These are phyloP conservation scores for Corylus heterophylla DNA, from an alignment of 306 rosid genomes.

Conservation along the genomic window DNA sequence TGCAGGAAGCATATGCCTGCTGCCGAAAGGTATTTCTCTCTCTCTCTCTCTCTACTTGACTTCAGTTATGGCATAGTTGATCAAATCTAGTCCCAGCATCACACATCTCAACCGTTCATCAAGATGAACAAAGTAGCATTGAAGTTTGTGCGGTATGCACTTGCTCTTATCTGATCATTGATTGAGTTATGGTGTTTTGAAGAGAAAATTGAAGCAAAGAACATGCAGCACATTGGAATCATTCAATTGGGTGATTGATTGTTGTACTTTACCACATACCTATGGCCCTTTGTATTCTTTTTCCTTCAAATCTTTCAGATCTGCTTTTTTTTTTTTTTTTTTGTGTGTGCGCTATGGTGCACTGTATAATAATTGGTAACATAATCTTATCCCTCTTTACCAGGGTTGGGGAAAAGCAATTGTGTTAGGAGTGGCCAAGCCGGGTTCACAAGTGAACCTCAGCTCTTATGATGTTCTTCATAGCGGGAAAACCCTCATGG, in stretches of 20 bases:
- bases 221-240: background rate
- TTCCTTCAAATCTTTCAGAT: background rate
- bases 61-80: background rate
- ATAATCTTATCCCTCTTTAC: background rate
- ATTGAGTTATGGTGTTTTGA: background rate
- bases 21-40: conserved; percentile 61
- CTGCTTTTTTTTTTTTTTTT: background rate
- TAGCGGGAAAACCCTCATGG: conserved; percentile 61
- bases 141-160: too few relatives aligned
- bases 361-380: background rate
- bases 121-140: background rate
- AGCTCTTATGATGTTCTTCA: conserved; percentile 47
- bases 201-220: background rate
- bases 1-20: conserved; percentile 77
- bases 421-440: conserved; percentile 71
- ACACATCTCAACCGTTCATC: background rate
- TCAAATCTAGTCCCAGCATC: background rate
- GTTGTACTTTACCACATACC: background rate
- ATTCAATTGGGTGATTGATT: background rate
- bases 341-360: background rate
- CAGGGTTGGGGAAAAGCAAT: conserved; percentile 97
- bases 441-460: conserved; percentile 53
- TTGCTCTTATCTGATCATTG: background rate
- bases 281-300: background rate
- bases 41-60: background rate